phyloP scores from a whole-genome alignment of 163 green algal species.

The Scenedesmus sp. region DNA sequence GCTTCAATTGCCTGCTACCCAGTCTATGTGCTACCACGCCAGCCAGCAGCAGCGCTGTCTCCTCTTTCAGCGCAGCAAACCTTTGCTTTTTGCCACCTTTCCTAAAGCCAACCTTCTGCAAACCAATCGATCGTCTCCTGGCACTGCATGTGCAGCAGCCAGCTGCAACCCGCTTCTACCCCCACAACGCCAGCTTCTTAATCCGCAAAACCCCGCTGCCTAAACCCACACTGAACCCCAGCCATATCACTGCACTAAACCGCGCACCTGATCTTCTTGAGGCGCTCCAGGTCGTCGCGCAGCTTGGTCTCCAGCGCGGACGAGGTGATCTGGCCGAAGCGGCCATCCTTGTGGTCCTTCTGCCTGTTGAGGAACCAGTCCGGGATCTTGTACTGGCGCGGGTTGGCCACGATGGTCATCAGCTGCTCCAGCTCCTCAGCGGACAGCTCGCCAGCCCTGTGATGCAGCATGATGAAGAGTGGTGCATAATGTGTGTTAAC shows the following conservation, averaged over 20 bases:
- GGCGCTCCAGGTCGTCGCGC: conserved; percentile 98
- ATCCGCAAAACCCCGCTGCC: too few relatives aligned
- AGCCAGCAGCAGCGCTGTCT: too few relatives aligned
- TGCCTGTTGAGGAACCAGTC: conserved; percentile 99
- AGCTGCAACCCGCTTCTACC: background rate
- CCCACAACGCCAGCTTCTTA: background rate
- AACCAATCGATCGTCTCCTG: too few relatives aligned
- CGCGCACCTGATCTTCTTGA: conserved; percentile 98
- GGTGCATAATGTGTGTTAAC: too few relatives aligned
- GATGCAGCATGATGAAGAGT: background rate
- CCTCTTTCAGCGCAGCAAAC: too few relatives aligned
- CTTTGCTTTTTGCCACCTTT: too few relatives aligned
- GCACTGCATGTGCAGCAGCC: too few relatives aligned
- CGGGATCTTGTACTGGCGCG: conserved; percentile 98
- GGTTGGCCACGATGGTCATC: conserved; percentile 99
- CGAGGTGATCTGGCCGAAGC: conserved; percentile 92
- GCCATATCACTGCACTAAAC: background rate
- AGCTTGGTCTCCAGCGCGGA: conserved; percentile 91
- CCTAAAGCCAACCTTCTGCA: too few relatives aligned
- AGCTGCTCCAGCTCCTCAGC: conserved; percentile 97
- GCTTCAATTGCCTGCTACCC: too few relatives aligned
- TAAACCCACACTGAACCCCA: background rate
- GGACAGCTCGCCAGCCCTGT: conserved; percentile 92
- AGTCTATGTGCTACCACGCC: too few relatives aligned
- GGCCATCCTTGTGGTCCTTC: conserved; percentile 97